A percentile compares a stretch with the other conserved stretches of the same genome.
Conservation (phyloP, 2,329 filamentous ascomycete species). For the Diaporthe ampelina region DNA sequence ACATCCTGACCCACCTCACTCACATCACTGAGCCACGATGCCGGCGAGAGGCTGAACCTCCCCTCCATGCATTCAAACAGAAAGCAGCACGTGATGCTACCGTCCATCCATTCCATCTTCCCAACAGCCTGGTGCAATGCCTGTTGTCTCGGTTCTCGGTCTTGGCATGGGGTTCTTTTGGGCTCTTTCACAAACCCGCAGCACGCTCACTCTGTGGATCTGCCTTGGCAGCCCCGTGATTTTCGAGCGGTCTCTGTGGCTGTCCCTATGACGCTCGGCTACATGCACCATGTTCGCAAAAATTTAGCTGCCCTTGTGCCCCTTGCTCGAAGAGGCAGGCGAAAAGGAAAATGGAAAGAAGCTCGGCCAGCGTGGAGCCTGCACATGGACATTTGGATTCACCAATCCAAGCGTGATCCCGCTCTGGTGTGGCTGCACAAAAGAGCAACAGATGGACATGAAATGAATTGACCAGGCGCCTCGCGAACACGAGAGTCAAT, state of each 20-base stretch:
- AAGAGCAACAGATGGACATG: not conserved
- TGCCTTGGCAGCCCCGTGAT: not conserved
- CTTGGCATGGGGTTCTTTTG: not conserved
- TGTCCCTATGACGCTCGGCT: not conserved
- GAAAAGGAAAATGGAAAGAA: not conserved
- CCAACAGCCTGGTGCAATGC: not conserved
- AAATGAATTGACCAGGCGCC: not conserved
- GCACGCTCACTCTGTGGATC: not conserved
- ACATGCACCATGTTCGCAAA: too few species aligned
- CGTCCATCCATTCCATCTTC: not conserved
- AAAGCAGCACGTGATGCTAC: not conserved
- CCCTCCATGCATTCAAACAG: not conserved
- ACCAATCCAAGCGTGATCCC: not conserved
- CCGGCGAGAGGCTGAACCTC: not conserved
- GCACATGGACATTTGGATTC: not conserved
- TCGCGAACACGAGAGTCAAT: not conserved
- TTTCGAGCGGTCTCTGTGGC: not conserved
- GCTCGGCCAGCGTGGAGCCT: not conserved
- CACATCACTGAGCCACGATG: conserved; percentile 25
- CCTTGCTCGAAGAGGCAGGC: not conserved
- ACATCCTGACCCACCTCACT: conserved; percentile 39
- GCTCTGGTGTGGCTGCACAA: not conserved
- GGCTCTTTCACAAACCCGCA: too few species aligned
- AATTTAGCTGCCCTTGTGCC: not conserved
- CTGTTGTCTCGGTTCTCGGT: not conserved